Evolutionary conservation across 352 stramenopile species (phyloP), one percentile per base, ranked within the genome.

Genomic region (Phytophthora hibernalis): DNA sequence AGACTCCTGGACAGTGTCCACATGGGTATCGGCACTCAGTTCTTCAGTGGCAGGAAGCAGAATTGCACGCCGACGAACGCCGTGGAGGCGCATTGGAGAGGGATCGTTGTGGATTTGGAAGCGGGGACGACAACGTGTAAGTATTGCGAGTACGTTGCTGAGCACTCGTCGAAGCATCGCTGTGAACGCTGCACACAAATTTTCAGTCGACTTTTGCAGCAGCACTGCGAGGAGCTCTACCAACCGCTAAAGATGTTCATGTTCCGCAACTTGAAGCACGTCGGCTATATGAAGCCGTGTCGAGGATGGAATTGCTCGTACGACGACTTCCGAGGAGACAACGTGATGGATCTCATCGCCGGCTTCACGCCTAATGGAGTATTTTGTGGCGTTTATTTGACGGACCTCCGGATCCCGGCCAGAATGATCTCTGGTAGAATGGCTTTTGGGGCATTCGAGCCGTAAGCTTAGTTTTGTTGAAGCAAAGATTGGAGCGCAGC

Each of bases 301-400:
- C 62, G 62, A 1, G 61, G 55, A 2, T 76, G 68, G 68, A 74
- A 70, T 28, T 66, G 53, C 40, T 18, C 15, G 5, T 22, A 50
- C 26, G 30, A 57, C 16, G 53, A 51, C 16, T 65, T 65, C 35
- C 31, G 44, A 28, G 54, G 40, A 26, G 51, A 64, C 18, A 12
- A 61, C 5, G 28, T 71, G 8, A 59, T 68, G 61, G 67, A 75
- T 33, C 30, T 75, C 21, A 71, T 75, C 31, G 67, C 61, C 9
- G 67, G 67, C 10, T 75, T 75, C 11, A 60, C 67, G 1, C 54
- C 61, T 22, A 49, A 26, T 21, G 67, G 61, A 30, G 67, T 75
- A 35, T 55, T 75, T 8, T 75, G 67, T 31, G 67, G 67, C 21
- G 50, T 75, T 13, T 75, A 75, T 45, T 38, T 75, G 61, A 71